Evolutionary conservation across 169 alveolate species (phyloP), one percentile per base, ranked within the genome.

Genomic region (Eimeria zaria): DNA sequence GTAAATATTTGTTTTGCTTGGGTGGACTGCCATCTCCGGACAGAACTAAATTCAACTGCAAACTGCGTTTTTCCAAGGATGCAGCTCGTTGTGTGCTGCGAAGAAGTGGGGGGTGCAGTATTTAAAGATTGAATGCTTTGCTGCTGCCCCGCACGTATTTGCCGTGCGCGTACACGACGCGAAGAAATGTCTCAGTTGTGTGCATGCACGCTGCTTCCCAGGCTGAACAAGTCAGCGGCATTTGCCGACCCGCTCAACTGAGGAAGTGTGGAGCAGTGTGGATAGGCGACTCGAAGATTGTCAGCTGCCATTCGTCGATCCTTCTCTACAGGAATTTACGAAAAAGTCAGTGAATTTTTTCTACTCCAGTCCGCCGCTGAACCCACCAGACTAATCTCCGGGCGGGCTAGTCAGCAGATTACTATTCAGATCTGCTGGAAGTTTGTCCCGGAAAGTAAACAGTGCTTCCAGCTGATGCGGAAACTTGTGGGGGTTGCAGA

Each of bases 221-320:
- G 92, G 80, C 58, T 39, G 92, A 85, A 20, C 92, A 85, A 39
- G 48, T 85, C 78, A 85, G 92, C 58, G 92, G 92, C 55, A n/a
- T 85, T 33, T 85, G 92, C 80, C 92, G 92, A 3, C 92, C 92
- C 3, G 92, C 92, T 39, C 92, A 85, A 22, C 58, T 85, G 44
- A 14, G 92, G 41, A 85, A 85, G 27, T 60, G 92, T 41, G 92
- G 92, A 36, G 92, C 92, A 22, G 41, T 85, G 81, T 85, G 92
- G 92, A 41, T 85, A 33, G 78, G 67, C 36, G 92, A 85, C 22
- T 55, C 78, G 41, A 33, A 48, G 24, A 85, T 85, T 6, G 30
- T 85, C 16, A 85, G 92, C 92, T 85, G 92, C 62, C 92, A 85
- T 51, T 85, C 92, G 9, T 85, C 92, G 12, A 60, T 85, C 41